A percentile compares a stretch with the other conserved stretches of the same genome.
These are phyloP conservation scores for Chrysoporthe puriensis DNA, from an alignment of 2,329 filamentous ascomycete genomes.

Conservation along the genomic window DNA sequence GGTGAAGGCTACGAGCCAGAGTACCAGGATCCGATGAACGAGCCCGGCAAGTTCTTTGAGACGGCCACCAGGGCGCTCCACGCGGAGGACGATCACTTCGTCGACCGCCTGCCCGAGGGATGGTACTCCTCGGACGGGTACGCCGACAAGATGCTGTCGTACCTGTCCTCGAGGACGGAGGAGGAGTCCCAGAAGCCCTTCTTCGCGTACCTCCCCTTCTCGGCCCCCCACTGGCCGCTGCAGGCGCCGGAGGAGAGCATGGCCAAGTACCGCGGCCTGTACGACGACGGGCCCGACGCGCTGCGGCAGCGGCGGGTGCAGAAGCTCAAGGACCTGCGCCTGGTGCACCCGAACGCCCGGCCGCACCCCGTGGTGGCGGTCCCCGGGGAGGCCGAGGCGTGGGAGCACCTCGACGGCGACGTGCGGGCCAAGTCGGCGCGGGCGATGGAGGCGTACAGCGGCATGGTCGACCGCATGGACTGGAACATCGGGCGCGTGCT, in stretches of 20 bases:
- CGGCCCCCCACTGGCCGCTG: conserved; percentile 65
- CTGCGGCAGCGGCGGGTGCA: conserved; percentile 56
- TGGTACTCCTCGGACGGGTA: conserved; percentile 59
- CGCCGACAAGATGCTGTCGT: conserved; percentile 50
- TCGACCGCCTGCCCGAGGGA: conserved; percentile 48
- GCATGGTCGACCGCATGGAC: conserved; percentile 61
- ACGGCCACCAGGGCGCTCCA: conserved; percentile 44
- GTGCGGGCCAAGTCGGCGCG: conserved; percentile 33
- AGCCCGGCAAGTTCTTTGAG: conserved; percentile 40
- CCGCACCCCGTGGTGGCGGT: conserved; percentile 52
- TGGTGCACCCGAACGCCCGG: conserved; percentile 54
- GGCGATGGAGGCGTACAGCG: conserved; percentile 54
- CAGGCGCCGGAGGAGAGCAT: conserved; percentile 60
- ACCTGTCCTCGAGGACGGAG: conserved; percentile 46
- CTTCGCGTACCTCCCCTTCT: conserved; percentile 64
- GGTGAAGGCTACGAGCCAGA: conserved; percentile 50
- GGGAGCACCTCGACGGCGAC: conserved; percentile 32
- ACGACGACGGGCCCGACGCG: conserved; percentile 62
- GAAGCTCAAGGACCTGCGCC: conserved; percentile 58
- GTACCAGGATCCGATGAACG: conserved; percentile 42
- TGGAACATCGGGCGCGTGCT: conserved; percentile 56
- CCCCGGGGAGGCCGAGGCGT: conserved; percentile 9
- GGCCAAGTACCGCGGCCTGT: conserved; percentile 60
- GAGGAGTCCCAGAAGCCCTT: conserved; percentile 48
- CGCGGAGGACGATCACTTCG: conserved; percentile 41